These are phyloP conservation scores for Talaromyces amestolkiae DNA, from an alignment of 2,329 filamentous ascomycete species.

Conservation along the genomic window DNA sequence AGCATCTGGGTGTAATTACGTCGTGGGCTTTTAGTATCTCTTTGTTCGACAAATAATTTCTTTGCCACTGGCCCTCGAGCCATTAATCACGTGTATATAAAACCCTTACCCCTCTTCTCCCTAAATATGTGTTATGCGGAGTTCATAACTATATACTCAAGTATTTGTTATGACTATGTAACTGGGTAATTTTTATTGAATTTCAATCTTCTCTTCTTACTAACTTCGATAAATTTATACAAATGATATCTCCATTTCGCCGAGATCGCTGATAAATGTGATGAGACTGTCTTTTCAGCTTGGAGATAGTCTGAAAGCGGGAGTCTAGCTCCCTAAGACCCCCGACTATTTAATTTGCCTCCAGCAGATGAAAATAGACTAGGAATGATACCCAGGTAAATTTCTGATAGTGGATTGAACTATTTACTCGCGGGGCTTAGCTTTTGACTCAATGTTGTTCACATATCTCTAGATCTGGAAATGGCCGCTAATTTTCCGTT, in stretches of 20 bases:
- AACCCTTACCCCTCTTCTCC: neutral
- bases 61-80: neutral
- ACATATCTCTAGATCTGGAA: neutral
- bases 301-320: neutral
- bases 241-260: neutral
- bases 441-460: neutral
- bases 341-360: neutral
- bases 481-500: neutral
- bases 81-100: neutral
- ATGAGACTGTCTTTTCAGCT: neutral
- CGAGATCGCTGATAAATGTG: neutral
- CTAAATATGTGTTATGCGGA: neutral
- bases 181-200: neutral
- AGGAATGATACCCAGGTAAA: neutral
- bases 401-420: neutral
- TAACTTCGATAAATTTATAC: neutral
- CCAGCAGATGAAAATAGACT: neutral
- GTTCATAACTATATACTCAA: neutral
- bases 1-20: neutral
- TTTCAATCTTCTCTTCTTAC: neutral
- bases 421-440: neutral
- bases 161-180: neutral
- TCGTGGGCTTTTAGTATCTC: neutral
- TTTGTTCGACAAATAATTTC: neutral
- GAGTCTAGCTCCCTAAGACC: neutral